Evolutionary conservation across 2,329 filamentous ascomycete species (phyloP), one percentile per base, ranked within the genome.

Genomic region (Tolypocladium ophioglossoides): DNA sequence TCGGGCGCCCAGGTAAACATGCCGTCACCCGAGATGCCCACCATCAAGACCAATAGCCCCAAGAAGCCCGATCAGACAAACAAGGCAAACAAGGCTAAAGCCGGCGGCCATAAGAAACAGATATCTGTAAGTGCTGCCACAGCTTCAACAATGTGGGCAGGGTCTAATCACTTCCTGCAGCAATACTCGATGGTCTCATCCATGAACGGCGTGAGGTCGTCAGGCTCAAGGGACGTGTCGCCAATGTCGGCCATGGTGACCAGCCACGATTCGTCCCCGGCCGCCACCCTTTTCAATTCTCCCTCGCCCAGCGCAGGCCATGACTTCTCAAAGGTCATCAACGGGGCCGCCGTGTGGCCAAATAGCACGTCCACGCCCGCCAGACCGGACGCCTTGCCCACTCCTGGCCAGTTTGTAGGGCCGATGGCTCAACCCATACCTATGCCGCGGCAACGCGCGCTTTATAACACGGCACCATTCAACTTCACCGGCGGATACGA

Each of bases 251-350:
- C 72, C 44, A 72, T 79, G 61, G 68, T 76, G 32, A 69, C 74
- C 34, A 80, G 77, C 66, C 77, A 80, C 34, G 74, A 72, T 59
- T 74, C 77, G 3, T 82, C 80, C 2, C 79, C 80, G 2, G 65
- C 72, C 10, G 58, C 57, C 11, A 66, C 72, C 27, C 66, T 77
- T 40, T 74, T 79, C 52, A 71, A 72, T 56, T 72, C 78, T 0
- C 74, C 78, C 7, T 76, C 78, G 4, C 74, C 77, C 4, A 67
- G 70, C 38, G 66, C 66, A 10, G 68, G 64, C 37, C 56, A 69
- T 12, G 73, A 76, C 55, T 74, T 74, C 57, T 65, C 71, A 57
- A 56, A 60, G 58, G 55, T 59, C n/a, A 55, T 64, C 49, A 64
- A 64, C 27, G 64, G 66, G 44, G 64, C 62, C 34, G 54, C 62